A percentile compares a stretch with the other conserved stretches of the same genome.
These are phyloP conservation scores for Vitis hybrid DNA, from an alignment of 177 flowering plant species.

Conservation along the genomic window DNA sequence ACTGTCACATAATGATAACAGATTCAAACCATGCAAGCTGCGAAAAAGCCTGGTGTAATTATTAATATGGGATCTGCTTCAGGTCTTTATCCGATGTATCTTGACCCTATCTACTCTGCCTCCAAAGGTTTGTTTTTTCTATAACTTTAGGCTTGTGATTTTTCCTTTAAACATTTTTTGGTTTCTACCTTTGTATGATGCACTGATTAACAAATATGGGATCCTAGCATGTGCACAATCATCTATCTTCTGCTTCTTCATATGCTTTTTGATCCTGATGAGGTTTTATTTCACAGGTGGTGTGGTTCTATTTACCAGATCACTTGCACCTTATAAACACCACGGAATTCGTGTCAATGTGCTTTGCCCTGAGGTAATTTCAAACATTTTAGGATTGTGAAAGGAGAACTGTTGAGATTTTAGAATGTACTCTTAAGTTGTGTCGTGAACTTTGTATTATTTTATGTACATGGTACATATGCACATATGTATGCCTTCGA, in stretches of 20 bases:
- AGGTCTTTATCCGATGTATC: constrained; percentile 83
- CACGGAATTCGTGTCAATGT: constrained; percentile 84
- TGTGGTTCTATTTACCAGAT: constrained; percentile 85
- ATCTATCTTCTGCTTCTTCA: constrained; percentile 5
- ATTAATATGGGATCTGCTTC: constrained; percentile 88
- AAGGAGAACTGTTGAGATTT: not conserved
- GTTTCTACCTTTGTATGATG: not conserved
- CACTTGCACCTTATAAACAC: constrained; percentile 63
- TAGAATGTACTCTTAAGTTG: not conserved
- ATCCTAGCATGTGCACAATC: not conserved
- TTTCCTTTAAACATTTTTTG: not conserved
- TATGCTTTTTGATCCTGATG: constrained; percentile 10
- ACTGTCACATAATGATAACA: constrained; percentile 25
- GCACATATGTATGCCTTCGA: not conserved
- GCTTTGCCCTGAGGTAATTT: constrained; percentile 90
- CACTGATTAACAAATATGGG: not conserved
- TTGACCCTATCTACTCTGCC: constrained; percentile 74
- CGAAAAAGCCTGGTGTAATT: constrained; percentile 72
- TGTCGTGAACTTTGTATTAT: not conserved
- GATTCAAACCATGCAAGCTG: constrained; percentile 71
- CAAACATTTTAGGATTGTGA: not conserved
- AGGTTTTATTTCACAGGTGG: constrained; percentile 55
- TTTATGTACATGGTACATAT: not conserved
- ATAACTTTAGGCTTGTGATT: not conserved
- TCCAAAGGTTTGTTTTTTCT: constrained; percentile 68